Conservation (phyloP, 164 flowering plant genomes). For the Protea cynaroides region DNA sequence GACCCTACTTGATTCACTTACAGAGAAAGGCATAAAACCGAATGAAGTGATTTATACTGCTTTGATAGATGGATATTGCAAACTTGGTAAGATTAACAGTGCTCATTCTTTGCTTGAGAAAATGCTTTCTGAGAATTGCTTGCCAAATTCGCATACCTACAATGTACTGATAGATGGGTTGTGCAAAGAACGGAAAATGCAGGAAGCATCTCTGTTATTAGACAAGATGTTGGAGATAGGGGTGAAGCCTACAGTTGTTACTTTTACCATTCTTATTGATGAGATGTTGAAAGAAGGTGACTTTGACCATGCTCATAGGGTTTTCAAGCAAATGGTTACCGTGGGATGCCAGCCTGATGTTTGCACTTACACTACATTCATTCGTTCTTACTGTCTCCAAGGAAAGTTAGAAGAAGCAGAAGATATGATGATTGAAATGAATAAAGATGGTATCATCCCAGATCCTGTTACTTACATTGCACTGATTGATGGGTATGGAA, state of each 20-base stretch:
- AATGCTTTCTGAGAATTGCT: background rate
- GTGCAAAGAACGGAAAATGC: conserved; percentile 43
- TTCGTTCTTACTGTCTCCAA: conserved; percentile 42
- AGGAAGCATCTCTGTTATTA: conserved; percentile 42
- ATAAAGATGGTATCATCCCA: conserved; percentile 39
- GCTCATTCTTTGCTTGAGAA: background rate
- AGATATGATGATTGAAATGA: conserved; percentile 48
- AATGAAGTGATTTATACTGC: conserved; percentile 65
- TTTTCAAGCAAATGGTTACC: conserved; percentile 47
- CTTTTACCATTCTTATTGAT: conserved; percentile 64
- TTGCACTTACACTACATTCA: conserved; percentile 52
- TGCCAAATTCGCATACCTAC: background rate
- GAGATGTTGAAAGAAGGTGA: conserved; percentile 49
- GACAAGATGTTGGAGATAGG: conserved; percentile 48
- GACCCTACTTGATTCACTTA: conserved; percentile 43
- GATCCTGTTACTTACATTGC: conserved; percentile 47
- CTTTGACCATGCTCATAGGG: conserved; percentile 39
- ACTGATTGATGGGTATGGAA: conserved; percentile 57
- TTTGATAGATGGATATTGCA: conserved; percentile 57
- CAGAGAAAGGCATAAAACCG: conserved; percentile 44
- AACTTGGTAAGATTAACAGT: background rate
- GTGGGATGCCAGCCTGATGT: conserved; percentile 53
- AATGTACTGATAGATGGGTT: conserved; percentile 58
- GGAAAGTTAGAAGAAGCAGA: conserved; percentile 57
- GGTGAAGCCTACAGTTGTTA: conserved; percentile 41